These are phyloP conservation scores for Lachnellula occidentalis DNA, from an alignment of 2,329 filamentous ascomycete species.

Conservation along the genomic window DNA sequence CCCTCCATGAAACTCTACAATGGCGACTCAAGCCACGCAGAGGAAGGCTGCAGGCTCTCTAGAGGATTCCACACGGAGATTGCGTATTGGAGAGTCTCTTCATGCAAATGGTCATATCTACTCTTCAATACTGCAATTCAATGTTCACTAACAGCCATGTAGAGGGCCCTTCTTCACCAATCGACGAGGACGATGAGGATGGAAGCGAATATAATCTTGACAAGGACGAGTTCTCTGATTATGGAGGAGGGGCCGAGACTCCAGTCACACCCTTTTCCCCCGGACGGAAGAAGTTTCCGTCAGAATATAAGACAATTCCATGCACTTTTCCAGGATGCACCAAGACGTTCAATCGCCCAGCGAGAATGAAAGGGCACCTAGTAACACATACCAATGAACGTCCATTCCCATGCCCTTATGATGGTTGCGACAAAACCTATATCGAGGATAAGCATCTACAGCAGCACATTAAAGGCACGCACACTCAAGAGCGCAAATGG, in stretches of 20 bases:
- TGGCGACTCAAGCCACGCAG: conserved; percentile 23
- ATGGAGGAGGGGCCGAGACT: conserved; percentile 35
- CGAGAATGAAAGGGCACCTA: conserved; percentile 71
- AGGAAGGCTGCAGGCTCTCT: conserved; percentile 16
- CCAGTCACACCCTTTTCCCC: conserved; percentile 47
- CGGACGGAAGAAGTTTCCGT: conserved; percentile 50
- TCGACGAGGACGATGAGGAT: conserved; percentile 37
- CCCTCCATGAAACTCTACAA: conserved; percentile 6
- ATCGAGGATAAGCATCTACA: conserved; percentile 80
- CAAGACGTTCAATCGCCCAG: conserved; percentile 84
- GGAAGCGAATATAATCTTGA: conserved; percentile 32
- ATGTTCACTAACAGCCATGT: background rate
- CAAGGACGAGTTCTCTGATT: conserved; percentile 28
- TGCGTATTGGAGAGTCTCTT: conserved; percentile 13
- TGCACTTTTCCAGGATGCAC: conserved; percentile 70
- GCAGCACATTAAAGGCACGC: conserved; percentile 78
- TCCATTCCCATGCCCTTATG: conserved; percentile 66
- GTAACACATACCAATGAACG: conserved; percentile 82
- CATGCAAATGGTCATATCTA: conserved; percentile 10
- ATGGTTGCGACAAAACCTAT: conserved; percentile 76
- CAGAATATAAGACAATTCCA: conserved; percentile 68
- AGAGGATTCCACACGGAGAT: conserved; percentile 19
- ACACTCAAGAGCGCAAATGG: conserved; percentile 65
- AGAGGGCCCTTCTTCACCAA: background rate
- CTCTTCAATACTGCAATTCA: background rate